Percentiles rank a stretch among this genome's conserved stretches.
These are phyloP conservation scores for Umbelopsis isabellina DNA, from an alignment of 192 early-diverging fungal genomes.

Conservation along the genomic window DNA sequence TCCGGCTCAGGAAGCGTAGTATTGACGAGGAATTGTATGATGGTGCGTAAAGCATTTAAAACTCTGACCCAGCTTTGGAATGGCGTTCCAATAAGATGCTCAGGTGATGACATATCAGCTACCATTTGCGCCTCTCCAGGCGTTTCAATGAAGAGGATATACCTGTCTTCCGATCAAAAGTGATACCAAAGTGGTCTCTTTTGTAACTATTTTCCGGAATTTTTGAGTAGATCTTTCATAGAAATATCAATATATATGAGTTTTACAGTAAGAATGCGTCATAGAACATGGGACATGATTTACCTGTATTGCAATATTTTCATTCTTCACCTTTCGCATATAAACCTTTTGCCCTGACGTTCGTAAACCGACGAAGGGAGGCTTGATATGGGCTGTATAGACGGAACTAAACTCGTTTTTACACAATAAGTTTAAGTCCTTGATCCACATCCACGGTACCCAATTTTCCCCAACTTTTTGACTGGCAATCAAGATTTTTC, in stretches of 20 bases:
- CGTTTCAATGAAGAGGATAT: slow-evolving; percentile 1
- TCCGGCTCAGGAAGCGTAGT: neutral
- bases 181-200: slow-evolving; percentile 20
- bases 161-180: slow-evolving; percentile 2
- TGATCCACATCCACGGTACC: slow-evolving; percentile 12
- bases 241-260: neutral
- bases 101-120: slow-evolving; percentile 1
- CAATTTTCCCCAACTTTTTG: slow-evolving; percentile 2
- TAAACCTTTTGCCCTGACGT: slow-evolving; percentile 6
- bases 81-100: neutral
- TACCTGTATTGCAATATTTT: slow-evolving; percentile 16
- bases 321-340: slow-evolving; percentile 16
- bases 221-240: neutral
- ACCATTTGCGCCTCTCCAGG: neutral
- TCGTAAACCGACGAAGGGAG: neutral
- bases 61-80: slow-evolving; percentile 12
- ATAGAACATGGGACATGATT: neutral
- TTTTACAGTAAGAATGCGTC: neutral
- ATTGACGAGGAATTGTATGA: neutral
- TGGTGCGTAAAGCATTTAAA: neutral
- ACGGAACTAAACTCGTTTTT: slow-evolving; percentile 17
- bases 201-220: neutral
- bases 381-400: slow-evolving; percentile 12
- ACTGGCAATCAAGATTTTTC: slow-evolving; percentile 8
- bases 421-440: neutral